Percentiles rank a stretch among this genome's conserved stretches.
Evolutionary conservation across 2,329 filamentous ascomycete species (phyloP).

Genomic region (Diaporthe humulicola): DNA sequence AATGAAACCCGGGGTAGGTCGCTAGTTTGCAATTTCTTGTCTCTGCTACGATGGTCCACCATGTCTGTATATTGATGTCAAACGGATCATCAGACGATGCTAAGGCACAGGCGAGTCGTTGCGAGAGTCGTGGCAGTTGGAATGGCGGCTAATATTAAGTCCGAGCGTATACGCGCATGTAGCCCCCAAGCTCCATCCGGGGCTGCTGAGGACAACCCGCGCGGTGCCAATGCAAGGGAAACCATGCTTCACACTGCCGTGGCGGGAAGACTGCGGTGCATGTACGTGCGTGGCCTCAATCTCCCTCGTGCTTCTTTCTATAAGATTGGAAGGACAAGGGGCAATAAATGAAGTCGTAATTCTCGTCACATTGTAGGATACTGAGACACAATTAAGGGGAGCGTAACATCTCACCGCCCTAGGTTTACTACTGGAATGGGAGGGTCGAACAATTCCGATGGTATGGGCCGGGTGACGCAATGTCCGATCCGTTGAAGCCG

Average conservation of each 20-base stretch:
- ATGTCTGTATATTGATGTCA: background rate
- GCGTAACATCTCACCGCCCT: background rate
- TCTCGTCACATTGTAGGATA: background rate
- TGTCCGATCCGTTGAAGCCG: conserved; percentile 10
- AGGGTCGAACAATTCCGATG: background rate
- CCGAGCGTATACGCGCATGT: conserved; percentile 10
- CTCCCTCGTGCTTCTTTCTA: background rate
- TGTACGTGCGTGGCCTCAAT: background rate
- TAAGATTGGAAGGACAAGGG: background rate
- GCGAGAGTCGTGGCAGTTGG: background rate
- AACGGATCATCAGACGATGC: conserved; percentile 24
- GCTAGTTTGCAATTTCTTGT: background rate
- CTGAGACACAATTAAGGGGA: background rate
- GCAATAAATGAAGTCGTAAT: background rate
- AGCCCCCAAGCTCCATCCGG: conserved; percentile 1
- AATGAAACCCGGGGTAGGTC: background rate
- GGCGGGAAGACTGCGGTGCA: background rate
- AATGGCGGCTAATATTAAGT: conserved; percentile 3
- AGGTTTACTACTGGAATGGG: background rate
- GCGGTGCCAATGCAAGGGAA: background rate
- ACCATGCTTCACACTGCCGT: background rate
- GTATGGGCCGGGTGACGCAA: background rate
- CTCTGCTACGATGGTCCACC: conserved; percentile 10
- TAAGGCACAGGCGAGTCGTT: conserved; percentile 20
- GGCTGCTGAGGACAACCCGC: background rate